A percentile compares a stretch with the other conserved stretches of the same genome.
Conservation (phyloP, 129 eudicot species). For the Centella asiatica region DNA sequence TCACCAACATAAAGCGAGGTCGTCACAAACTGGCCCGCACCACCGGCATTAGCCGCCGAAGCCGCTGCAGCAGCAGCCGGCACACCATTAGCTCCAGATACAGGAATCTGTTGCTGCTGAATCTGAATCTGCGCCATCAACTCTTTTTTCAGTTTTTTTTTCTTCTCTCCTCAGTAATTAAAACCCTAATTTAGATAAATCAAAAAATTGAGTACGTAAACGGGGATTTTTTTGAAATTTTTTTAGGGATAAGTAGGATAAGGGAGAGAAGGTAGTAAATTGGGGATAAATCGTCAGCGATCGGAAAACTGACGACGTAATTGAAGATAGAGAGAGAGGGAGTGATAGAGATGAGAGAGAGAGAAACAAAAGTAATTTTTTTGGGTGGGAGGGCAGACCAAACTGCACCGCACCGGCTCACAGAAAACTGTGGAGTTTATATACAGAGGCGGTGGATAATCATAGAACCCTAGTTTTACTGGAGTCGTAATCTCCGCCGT, state of each 20-base stretch:
- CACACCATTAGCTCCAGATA: constrained; percentile 31
- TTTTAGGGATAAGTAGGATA: not conserved
- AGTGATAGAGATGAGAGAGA: not conserved
- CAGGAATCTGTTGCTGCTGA: constrained; percentile 28
- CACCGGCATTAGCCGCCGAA: constrained; percentile 11
- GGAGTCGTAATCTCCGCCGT: constrained; percentile 12
- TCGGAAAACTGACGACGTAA: not conserved
- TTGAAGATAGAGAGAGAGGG: not conserved
- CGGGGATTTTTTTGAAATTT: not conserved
- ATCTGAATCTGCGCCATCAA: constrained; percentile 75
- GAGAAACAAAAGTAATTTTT: no score
- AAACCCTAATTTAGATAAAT: not conserved
- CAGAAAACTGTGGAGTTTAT: not conserved
- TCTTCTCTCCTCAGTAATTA: not conserved
- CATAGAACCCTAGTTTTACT: constrained; percentile 6
- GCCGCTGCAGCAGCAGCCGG: constrained; percentile 14
- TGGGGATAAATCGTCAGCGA: constrained; percentile 8
- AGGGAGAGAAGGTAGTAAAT: not conserved
- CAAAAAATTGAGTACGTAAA: not conserved
- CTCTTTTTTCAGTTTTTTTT: not conserved
- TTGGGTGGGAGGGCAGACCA: constrained; percentile 14
- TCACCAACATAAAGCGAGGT: constrained; percentile 13
- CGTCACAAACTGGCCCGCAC: constrained; percentile 5
- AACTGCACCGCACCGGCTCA: constrained; percentile 18
- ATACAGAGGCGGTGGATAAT: not conserved